Percentiles rank a stretch among this genome's conserved stretches.
These are phyloP conservation scores for Rhynchospora pubera DNA, from an alignment of 176 grass and related monocot genomes.

Conservation along the genomic window DNA sequence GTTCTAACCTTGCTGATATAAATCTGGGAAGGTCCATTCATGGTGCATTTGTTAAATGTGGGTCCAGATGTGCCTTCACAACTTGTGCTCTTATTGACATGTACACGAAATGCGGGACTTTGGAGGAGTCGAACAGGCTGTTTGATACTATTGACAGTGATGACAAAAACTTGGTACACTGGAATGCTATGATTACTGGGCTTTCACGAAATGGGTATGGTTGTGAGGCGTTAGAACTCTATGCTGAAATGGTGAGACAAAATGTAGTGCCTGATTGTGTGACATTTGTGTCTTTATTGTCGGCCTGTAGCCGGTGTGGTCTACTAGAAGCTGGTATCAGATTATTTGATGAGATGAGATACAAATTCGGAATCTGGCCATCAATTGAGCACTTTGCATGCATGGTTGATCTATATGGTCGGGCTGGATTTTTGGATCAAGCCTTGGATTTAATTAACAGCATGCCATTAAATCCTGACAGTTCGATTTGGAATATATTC, in stretches of 20 bases:
- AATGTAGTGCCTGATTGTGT: slow-evolving; percentile 26
- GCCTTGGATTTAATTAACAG: slow-evolving; percentile 18
- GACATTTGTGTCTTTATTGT: slow-evolving; percentile 41
- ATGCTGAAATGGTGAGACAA: slow-evolving; percentile 18
- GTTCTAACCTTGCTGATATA: slow-evolving; percentile 21
- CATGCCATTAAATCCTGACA: slow-evolving; percentile 35
- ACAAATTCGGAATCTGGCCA: slow-evolving; percentile 21
- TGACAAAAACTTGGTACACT: slow-evolving; percentile 26
- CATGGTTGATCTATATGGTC: slow-evolving; percentile 41
- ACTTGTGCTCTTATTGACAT: slow-evolving; percentile 33
- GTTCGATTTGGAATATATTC: slow-evolving; percentile 27
- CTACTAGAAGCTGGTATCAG: slow-evolving; percentile 23
- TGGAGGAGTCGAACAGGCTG: slow-evolving; percentile 24
- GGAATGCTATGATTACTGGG: slow-evolving; percentile 38
- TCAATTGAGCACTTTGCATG: slow-evolving; percentile 36
- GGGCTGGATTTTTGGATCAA: slow-evolving; percentile 30
- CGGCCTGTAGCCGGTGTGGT: slow-evolving; percentile 33
- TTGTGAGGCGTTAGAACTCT: slow-evolving; percentile 25
- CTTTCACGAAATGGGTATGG: slow-evolving; percentile 34
- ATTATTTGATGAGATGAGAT: slow-evolving; percentile 35
- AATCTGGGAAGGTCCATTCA: slow-evolving; percentile 30
- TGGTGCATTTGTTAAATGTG: slow-evolving; percentile 23
- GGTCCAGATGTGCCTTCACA: slow-evolving; percentile 25
- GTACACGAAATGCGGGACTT: slow-evolving; percentile 30
- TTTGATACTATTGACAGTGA: slow-evolving; percentile 19